Percentiles rank a stretch among this genome's conserved stretches.
Evolutionary conservation across 2,329 filamentous ascomycete genomes (phyloP).

Genomic region (Rhynchosporium graminicola): DNA sequence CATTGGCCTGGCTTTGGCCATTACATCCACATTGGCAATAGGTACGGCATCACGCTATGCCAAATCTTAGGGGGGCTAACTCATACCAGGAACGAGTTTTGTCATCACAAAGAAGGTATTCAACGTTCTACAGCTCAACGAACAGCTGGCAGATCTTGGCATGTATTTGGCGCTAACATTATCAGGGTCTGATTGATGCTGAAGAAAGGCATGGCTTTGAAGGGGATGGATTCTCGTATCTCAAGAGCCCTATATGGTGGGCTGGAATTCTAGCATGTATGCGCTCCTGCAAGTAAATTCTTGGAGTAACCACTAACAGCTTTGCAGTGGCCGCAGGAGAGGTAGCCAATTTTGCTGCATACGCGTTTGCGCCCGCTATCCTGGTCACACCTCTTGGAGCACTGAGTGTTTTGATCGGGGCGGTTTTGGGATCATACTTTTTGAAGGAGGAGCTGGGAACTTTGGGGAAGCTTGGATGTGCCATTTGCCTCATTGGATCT

Average conservation of each 20-base stretch:
- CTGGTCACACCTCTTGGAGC: constrained; percentile 93
- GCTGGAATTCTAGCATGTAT: constrained; percentile 85
- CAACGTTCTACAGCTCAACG: constrained; percentile 30
- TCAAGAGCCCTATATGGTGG: constrained; percentile 98
- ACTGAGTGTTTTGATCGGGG: constrained; percentile 90
- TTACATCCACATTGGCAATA: constrained; percentile 74
- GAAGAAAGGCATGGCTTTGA: constrained; percentile 93
- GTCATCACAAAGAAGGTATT: constrained; percentile 97
- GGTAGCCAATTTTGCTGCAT: constrained; percentile 95
- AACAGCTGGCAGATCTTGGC: constrained; percentile 5
- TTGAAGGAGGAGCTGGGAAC: constrained; percentile 87
- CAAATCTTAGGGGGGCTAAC: constrained; percentile 21
- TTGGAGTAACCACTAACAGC: constrained; percentile 34
- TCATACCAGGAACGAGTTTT: constrained; percentile 80
- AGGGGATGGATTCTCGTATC: constrained; percentile 91
- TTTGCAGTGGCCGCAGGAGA: constrained; percentile 83
- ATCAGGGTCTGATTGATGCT: constrained; percentile 83
- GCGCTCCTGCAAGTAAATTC: constrained; percentile 39
- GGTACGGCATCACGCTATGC: constrained; percentile 52
- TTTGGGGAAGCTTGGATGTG: constrained; percentile 90
- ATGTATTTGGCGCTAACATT: constrained; percentile 26
- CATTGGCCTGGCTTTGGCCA: constrained; percentile 73
- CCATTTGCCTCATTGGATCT: constrained; percentile 92
- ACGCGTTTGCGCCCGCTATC: constrained; percentile 98
- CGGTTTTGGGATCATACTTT: constrained; percentile 93